phyloP scores from a whole-genome alignment of 2,329 filamentous ascomycete genomes.

The Cladosporium sp. region DNA sequence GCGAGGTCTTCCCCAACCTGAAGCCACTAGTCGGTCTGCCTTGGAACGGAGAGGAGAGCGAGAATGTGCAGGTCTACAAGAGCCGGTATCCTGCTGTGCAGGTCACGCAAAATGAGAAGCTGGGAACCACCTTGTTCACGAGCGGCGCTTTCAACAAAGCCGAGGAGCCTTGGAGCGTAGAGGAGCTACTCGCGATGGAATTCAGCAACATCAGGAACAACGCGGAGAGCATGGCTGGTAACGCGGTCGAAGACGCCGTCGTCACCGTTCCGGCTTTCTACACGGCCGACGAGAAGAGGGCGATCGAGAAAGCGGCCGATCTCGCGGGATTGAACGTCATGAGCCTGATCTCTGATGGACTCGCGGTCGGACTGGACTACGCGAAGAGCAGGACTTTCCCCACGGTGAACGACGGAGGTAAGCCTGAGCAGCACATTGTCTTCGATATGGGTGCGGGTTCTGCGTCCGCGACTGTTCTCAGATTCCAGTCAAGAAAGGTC shows the following conservation, averaged over 20 bases:
- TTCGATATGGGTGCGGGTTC: slow-evolving; percentile 98
- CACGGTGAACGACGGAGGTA: slow-evolving; percentile 72
- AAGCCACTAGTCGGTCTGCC: slow-evolving; percentile 81
- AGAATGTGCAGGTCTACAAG: slow-evolving; percentile 65
- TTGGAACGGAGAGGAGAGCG: slow-evolving; percentile 44
- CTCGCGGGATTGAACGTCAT: slow-evolving; percentile 85
- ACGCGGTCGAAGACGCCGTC: slow-evolving; percentile 72
- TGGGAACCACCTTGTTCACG: slow-evolving; percentile 75
- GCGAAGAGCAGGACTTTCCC: slow-evolving; percentile 89
- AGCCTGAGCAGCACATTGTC: slow-evolving; percentile 86
- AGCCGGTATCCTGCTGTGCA: slow-evolving; percentile 74
- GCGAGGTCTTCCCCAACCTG: slow-evolving; percentile 91
- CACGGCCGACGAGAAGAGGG: slow-evolving; percentile 83
- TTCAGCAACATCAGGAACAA: slow-evolving; percentile 87
- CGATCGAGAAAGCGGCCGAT: slow-evolving; percentile 77
- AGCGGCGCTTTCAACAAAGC: slow-evolving; percentile 70
- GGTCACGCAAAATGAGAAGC: slow-evolving; percentile 54
- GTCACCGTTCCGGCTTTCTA: slow-evolving; percentile 90
- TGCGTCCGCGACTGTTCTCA: slow-evolving; percentile 82
- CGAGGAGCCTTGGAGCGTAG: slow-evolving; percentile 64
- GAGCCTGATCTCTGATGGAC: slow-evolving; percentile 78
- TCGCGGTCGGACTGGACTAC: slow-evolving; percentile 93
- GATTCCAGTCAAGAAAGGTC: slow-evolving; percentile 81
- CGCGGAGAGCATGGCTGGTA: slow-evolving; percentile 74
- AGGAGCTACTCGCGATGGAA: slow-evolving; percentile 95